Base-by-base conservation (phyloP, 805 yeast species). In the Saccharomycopsis selenospora region DNA sequence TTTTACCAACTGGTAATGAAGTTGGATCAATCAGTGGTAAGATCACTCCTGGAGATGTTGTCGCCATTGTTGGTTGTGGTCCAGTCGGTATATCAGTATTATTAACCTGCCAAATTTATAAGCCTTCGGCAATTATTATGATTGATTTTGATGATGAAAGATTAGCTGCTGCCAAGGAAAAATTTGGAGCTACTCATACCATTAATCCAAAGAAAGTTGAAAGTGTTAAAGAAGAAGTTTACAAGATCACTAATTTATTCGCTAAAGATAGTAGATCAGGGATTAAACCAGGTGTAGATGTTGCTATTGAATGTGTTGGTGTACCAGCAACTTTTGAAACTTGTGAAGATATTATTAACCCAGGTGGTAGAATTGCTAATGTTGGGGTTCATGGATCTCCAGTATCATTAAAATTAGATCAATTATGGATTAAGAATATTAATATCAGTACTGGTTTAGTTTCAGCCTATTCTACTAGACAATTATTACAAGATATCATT, bases 61-160 rank as follows among this genome's bases (percentile, higher is more conserved):
- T 80, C 25, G 82, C 80, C 20, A 78, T 80, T 50, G 79, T 79
- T 45, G 86, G 86, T 43, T 72, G 80, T 33, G 86, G 86, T 1
- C 83, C 85, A 4, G 80, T 80, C 45, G 86, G 86, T 28, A 65
- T 79, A 45, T 73, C 81, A 45, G 78, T 82, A n/a, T 72, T 82
- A 43, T 64, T 77, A 29, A 75, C 76, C 8, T 75, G 82, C 13
- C 70, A 72, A 54, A 63, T 73, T 8, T 70, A 69, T 53, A 75
- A 81, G 4, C 85, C 85, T n/a, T 59, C 72, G 4, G 61, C 69
- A 38, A 74, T 79, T 26, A 73, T 80, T 52, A 71, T 80, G 45
- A 75, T 79, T 51, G 86, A 80, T 61, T 66, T 74, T 56, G 77
- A 79, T 56, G 83, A 79, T 54, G 64, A 68, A 58, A 76, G 82